A percentile compares a stretch with the other conserved stretches of the same genome.
Conservation (phyloP, 805 yeast genomes). For the Saccharomycopsis capsularis region DNA sequence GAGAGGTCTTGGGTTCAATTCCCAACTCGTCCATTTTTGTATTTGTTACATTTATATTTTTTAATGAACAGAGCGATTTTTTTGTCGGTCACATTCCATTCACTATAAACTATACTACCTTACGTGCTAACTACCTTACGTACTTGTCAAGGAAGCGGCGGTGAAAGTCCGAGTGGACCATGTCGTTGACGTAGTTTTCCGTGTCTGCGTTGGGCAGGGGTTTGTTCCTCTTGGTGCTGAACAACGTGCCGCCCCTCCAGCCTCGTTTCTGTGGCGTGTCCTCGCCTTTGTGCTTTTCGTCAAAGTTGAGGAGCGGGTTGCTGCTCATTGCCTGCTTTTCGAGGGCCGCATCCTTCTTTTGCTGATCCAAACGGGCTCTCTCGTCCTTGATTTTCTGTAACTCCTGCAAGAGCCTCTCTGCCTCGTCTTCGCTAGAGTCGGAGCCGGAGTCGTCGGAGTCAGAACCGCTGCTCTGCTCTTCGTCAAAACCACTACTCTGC, state of each 20-base stretch:
- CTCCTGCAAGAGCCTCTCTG: constrained; percentile 11
- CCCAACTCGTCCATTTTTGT: too few species aligned
- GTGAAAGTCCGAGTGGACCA: constrained; percentile 16
- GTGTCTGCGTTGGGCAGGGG: background rate
- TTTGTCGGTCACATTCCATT: too few species aligned
- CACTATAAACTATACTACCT: too few species aligned
- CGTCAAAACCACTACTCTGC: background rate
- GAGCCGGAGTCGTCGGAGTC: background rate
- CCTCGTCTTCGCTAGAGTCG: constrained; percentile 16
- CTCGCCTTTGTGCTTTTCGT: background rate
- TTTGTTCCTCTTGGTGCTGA: constrained; percentile 11
- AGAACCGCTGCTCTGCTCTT: background rate
- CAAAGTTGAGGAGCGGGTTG: constrained; percentile 14
- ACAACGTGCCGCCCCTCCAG: constrained; percentile 10
- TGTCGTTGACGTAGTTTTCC: constrained; percentile 9
- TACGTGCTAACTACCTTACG: constrained; percentile 5
- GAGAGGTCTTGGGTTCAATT: too few species aligned
- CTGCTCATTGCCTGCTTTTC: constrained; percentile 7
- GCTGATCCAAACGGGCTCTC: background rate
- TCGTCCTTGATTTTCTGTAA: constrained; percentile 2
- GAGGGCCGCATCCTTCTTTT: constrained; percentile 2
- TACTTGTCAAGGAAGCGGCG: constrained; percentile 13
- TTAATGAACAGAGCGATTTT: too few species aligned
- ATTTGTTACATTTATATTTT: too few species aligned
- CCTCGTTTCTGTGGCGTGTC: background rate